These are phyloP conservation scores for Hypoxylon crocopeplum DNA, from an alignment of 495 filamentous ascomycete species.

Conservation along the genomic window DNA sequence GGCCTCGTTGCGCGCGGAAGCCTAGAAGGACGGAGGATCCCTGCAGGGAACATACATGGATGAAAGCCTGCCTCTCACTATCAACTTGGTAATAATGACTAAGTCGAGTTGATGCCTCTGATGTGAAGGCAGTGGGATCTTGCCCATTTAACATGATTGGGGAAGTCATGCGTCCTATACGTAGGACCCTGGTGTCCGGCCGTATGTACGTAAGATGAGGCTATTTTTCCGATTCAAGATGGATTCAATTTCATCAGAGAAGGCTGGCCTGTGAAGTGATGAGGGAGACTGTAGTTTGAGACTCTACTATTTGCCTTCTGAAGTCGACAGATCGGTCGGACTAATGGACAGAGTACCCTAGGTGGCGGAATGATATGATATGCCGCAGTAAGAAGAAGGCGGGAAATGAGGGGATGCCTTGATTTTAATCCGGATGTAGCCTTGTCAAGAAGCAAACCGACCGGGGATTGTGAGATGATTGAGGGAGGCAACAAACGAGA, in stretches of 20 bases:
- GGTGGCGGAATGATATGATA: neutral
- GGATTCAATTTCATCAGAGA: neutral
- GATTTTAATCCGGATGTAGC: neutral
- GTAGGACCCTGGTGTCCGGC: slow-evolving; percentile 1
- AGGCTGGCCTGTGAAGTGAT: neutral
- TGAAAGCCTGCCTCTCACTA: slow-evolving; percentile 35
- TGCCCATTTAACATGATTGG: slow-evolving; percentile 34
- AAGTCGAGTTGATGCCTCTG: slow-evolving; percentile 25
- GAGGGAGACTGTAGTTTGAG: neutral
- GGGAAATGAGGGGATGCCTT: neutral
- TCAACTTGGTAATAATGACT: slow-evolving; percentile 34
- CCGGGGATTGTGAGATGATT: slow-evolving; percentile 1
- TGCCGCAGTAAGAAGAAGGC: neutral
- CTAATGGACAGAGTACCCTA: neutral
- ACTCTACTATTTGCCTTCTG: neutral
- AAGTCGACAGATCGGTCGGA: slow-evolving; percentile 3
- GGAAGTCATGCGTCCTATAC: slow-evolving; percentile 25
- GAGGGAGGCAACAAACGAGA: slow-evolving; percentile 16
- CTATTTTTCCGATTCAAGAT: neutral
- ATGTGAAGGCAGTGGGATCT: slow-evolving; percentile 18
- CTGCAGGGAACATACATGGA: slow-evolving; percentile 18
- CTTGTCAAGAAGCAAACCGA: slow-evolving; percentile 9
- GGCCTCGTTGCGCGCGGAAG: neutral
- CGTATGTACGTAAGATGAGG: neutral
- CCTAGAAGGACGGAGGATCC: neutral